Evolutionary conservation across 1,284 basidiomycete species (phyloP).

Genomic region (Irpex sp.): DNA sequence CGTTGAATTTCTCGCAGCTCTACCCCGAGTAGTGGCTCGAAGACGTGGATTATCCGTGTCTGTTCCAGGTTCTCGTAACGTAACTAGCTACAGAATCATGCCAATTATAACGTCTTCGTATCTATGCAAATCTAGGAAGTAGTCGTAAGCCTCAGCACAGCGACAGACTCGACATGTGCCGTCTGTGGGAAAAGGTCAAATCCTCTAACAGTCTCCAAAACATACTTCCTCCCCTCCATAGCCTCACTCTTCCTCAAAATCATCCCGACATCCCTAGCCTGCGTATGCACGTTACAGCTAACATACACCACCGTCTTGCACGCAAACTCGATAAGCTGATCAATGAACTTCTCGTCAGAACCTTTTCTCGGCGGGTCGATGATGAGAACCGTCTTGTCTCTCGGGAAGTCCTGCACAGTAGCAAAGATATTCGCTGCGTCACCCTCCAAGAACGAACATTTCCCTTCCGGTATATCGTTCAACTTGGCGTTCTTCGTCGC

Average conservation of each 20-base stretch:
- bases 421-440: conserved; percentile 70
- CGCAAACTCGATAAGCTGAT: conserved; percentile 74
- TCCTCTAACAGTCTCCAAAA: conserved; percentile 77
- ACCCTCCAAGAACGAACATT: conserved; percentile 62
- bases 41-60: background rate
- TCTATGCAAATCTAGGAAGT: background rate
- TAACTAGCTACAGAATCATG: too few relatives aligned
- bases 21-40: conserved; percentile 11
- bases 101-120: too few relatives aligned
- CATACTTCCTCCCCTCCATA: conserved; percentile 48
- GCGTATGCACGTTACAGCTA: conserved; percentile 91
- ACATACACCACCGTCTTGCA: conserved; percentile 82
- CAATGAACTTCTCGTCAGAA: conserved; percentile 79
- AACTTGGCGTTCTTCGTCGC: conserved; percentile 80
- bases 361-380: conserved; percentile 92
- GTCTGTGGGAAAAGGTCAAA: conserved; percentile 95
- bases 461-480: conserved; percentile 54
- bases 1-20: conserved; percentile 5
- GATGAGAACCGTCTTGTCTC: conserved; percentile 65
- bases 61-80: background rate
- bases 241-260: conserved; percentile 48
- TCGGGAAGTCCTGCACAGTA: conserved; percentile 64
- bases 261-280: conserved; percentile 80
- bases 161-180: conserved; percentile 85
- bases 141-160: conserved; percentile 50